phyloP scores from a whole-genome alignment of 495 filamentous ascomycete genomes.

The Daldinia vernicosa region DNA sequence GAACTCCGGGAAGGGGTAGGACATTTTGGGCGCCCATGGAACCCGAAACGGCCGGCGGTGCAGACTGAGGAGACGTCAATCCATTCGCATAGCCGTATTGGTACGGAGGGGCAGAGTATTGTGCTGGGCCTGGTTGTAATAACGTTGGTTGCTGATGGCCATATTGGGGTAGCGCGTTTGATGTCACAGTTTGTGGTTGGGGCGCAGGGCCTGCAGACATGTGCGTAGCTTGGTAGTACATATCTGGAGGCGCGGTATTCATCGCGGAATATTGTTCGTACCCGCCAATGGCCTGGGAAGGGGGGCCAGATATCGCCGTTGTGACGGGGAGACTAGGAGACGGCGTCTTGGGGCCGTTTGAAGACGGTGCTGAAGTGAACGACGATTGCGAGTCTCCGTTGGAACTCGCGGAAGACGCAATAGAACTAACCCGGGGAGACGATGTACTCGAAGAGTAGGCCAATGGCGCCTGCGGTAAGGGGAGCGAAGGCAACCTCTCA shows the following conservation, averaged over 20 bases:
- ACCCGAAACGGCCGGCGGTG: slow-evolving; percentile 72
- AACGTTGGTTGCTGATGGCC: slow-evolving; percentile 81
- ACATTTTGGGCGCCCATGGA: slow-evolving; percentile 70
- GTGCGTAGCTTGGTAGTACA: slow-evolving; percentile 79
- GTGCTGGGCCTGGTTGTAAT: slow-evolving; percentile 77
- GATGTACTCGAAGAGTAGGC: slow-evolving; percentile 71
- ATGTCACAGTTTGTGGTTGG: slow-evolving; percentile 81
- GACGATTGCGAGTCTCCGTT: slow-evolving; percentile 63
- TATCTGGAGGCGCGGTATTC: slow-evolving; percentile 83
- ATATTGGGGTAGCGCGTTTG: slow-evolving; percentile 75
- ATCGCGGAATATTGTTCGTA: slow-evolving; percentile 76
- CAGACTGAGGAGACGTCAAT: slow-evolving; percentile 76
- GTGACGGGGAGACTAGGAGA: slow-evolving; percentile 58
- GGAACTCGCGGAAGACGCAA: slow-evolving; percentile 65
- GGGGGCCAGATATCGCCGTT: slow-evolving; percentile 52
- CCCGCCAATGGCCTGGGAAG: slow-evolving; percentile 53
- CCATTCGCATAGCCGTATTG: slow-evolving; percentile 79
- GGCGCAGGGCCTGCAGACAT: slow-evolving; percentile 85
- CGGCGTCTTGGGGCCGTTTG: slow-evolving; percentile 67
- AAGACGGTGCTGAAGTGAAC: slow-evolving; percentile 63
- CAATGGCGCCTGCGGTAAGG: slow-evolving; percentile 70
- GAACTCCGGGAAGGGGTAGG: slow-evolving; percentile 72
- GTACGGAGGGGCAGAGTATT: slow-evolving; percentile 73
- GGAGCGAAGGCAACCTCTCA: slow-evolving; percentile 81
- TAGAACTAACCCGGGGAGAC: slow-evolving; percentile 74